Evolutionary conservation across 352 stramenopile species (phyloP), one percentile per base, ranked within the genome.

Genomic region (Globisporangium irregulare): DNA sequence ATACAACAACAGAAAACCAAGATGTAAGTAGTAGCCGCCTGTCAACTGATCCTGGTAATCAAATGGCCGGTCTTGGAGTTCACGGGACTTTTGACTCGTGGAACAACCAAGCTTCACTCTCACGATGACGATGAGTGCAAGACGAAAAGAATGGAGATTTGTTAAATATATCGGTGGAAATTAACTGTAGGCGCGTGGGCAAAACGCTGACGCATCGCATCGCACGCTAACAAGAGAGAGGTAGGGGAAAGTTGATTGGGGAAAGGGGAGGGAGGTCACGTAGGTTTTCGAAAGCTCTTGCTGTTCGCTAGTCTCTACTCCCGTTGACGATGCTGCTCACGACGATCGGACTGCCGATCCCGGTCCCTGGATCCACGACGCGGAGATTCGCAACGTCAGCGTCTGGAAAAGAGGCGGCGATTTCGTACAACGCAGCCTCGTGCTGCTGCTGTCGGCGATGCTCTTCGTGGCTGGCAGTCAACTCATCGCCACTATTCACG

Each of bases 331-430:
- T 36, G 22, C 62, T 61, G 34, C 29, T 50, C 22, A 54, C 36
- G n/a, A 51, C 51, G 32, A 68, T 63, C 29, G 66, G 50, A 63
- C 34, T 59, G 59, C 18, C 54, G 22, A 58, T 27, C 62, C 29
- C 53, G 32, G 15, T 51, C 48, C 20, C 32, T 36, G 34, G 43
- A 24, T 55, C 50, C 55, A 32, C n/a, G 20, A 55, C 24, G n/a
- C 36, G 43, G 43, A 51, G 18, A 20, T 51, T 51, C 24, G 24
- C 36, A 18, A 70, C 12, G 41, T 59, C 58, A 38, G 72, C 25
- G 32, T 68, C 51, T 34, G 61, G 46, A 18, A 84, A 67, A 36
- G 76, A 69, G 38, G 79, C 72, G 64, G 70, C 61, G 29, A 80
- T 32, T 20, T 80, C 76, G 63, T 79, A 46, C 57, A 70, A 32